Conservation (phyloP, 768 basidiomycete species). For the Russula sp. region DNA sequence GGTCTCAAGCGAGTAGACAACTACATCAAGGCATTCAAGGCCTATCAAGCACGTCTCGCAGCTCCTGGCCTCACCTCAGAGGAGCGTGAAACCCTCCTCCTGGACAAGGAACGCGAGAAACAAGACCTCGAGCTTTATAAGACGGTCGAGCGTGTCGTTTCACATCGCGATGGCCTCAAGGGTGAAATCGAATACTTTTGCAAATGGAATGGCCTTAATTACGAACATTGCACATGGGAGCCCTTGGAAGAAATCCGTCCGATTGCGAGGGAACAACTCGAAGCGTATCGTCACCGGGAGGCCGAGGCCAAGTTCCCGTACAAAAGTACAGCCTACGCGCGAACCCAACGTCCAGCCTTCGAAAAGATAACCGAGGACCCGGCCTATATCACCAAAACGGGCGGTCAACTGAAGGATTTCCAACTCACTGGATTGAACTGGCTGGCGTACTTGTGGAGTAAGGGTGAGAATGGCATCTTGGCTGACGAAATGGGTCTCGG, state of each 20-base stretch:
- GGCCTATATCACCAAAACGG: conserved; percentile 69
- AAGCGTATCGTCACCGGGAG: conserved; percentile 71
- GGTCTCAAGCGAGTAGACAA: conserved; percentile 98
- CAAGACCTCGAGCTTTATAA: conserved; percentile 90
- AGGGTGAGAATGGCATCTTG: conserved; percentile 92
- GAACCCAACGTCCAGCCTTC: conserved; percentile 69
- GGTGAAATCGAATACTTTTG: conserved; percentile 80
- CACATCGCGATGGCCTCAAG: conserved; percentile 59
- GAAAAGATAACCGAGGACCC: conserved; percentile 84
- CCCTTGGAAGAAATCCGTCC: conserved; percentile 68
- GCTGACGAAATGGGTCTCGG: conserved; percentile 99
- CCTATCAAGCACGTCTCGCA: conserved; percentile 59
- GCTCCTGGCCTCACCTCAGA: conserved; percentile 70
- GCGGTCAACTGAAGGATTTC: conserved; percentile 92
- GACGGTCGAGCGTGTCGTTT: conserved; percentile 85
- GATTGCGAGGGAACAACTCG: conserved; percentile 73
- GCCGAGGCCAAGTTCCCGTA: conserved; percentile 77
- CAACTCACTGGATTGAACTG: conserved; percentile 97
- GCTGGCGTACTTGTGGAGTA: conserved; percentile 95
- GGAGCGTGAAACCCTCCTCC: conserved; percentile 81
- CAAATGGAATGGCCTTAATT: conserved; percentile 94
- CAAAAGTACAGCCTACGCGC: conserved; percentile 67
- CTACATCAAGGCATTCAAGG: conserved; percentile 89
- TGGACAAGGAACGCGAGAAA: conserved; percentile 87
- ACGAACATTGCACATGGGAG: conserved; percentile 97